These are phyloP conservation scores for Aaosphaeria pasadenensis DNA, from an alignment of 2,329 filamentous ascomycete genomes.

Conservation along the genomic window DNA sequence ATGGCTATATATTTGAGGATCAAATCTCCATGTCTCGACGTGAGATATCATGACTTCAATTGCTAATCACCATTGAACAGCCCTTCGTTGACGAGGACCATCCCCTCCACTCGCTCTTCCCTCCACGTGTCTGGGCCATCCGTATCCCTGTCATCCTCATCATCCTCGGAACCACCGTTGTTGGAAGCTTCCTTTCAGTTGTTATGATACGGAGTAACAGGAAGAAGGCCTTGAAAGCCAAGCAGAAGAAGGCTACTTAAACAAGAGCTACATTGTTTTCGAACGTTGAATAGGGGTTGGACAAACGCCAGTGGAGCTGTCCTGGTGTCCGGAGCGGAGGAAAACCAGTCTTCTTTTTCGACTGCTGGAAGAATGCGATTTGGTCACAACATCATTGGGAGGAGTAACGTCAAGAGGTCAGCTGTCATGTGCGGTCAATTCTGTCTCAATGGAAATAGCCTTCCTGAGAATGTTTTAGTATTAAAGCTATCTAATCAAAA, in stretches of 20 bases:
- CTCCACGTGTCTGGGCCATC: slow-evolving; percentile 96
- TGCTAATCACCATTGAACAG: slow-evolving; percentile 48
- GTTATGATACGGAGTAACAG: slow-evolving; percentile 99
- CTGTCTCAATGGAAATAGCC: too few relatives aligned
- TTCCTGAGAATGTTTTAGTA: too few relatives aligned
- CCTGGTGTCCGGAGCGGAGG: too few relatives aligned
- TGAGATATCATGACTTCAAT: background rate
- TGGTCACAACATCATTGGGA: too few relatives aligned
- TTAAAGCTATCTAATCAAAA: too few relatives aligned
- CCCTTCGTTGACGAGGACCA: slow-evolving; percentile 97
- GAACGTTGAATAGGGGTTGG: background rate
- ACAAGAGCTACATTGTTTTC: background rate
- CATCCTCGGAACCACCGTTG: slow-evolving; percentile 85
- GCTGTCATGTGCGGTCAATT: too few relatives aligned
- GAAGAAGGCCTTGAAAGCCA: slow-evolving; percentile 95
- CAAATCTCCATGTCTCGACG: background rate
- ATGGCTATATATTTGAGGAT: background rate
- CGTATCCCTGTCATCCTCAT: slow-evolving; percentile 97
- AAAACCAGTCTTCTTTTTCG: too few relatives aligned
- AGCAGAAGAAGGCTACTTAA: slow-evolving; percentile 74
- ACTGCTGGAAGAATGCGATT: too few relatives aligned
- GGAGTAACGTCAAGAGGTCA: too few relatives aligned
- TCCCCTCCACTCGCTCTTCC: slow-evolving; percentile 91
- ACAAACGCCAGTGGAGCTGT: too few relatives aligned
- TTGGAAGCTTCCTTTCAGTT: slow-evolving; percentile 91